Percentiles rank a stretch among this genome's conserved stretches.
Evolutionary conservation across 805 yeast species (phyloP).

Genomic region (Ogataea angusta): DNA sequence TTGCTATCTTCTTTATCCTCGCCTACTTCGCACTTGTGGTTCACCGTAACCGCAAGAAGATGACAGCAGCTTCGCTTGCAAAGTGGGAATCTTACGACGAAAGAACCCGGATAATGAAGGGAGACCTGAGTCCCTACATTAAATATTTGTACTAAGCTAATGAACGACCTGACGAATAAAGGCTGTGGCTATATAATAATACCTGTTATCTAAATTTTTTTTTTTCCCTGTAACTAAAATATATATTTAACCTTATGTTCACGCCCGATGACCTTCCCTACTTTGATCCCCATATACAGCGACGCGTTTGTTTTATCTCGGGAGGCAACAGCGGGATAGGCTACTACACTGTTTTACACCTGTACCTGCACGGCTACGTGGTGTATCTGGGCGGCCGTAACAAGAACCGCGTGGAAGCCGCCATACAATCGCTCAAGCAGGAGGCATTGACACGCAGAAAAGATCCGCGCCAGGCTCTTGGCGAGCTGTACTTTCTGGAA

Average conservation of each 20-base stretch:
- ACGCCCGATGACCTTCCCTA: slow-evolving; percentile 58
- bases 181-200: neutral
- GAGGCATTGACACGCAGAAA: slow-evolving; percentile 45
- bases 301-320: slow-evolving; percentile 68
- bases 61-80: slow-evolving; percentile 27
- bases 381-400: slow-evolving; percentile 76
- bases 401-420: slow-evolving; percentile 49
- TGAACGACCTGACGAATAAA: neutral
- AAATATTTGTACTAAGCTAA: slow-evolving; percentile 41
- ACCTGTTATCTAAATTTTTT: slow-evolving; percentile 1
- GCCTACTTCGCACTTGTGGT: slow-evolving; percentile 33
- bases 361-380: slow-evolving; percentile 73
- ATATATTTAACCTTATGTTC: slow-evolving; percentile 5
- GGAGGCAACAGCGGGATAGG: slow-evolving; percentile 87
- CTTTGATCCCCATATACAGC: slow-evolving; percentile 48
- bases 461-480: slow-evolving; percentile 35
- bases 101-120: slow-evolving; percentile 32
- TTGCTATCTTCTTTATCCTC: slow-evolving; percentile 38
- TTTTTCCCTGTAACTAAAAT: neutral
- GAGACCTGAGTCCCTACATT: slow-evolving; percentile 42
- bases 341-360: slow-evolving; percentile 68
- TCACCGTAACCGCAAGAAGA: slow-evolving; percentile 36
- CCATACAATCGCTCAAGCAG: slow-evolving; percentile 50
- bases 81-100: slow-evolving; percentile 29
- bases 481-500: slow-evolving; percentile 50